phyloP scores from a whole-genome alignment of 2,329 filamentous ascomycete genomes.

The Aotearoamyces nothofagi region DNA sequence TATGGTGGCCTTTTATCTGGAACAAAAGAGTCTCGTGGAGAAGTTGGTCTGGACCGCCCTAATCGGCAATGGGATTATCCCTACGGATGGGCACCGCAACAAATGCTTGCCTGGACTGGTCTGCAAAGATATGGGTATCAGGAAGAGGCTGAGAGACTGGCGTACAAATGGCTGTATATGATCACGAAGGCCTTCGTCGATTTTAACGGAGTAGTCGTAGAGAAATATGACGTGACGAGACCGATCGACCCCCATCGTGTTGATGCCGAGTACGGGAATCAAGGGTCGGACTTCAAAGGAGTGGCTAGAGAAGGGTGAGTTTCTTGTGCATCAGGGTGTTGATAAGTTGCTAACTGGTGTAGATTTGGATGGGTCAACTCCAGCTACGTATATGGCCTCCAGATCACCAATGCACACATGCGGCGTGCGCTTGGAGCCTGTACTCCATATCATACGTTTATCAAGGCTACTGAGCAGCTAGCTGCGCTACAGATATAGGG shows the following conservation, averaged over 20 bases:
- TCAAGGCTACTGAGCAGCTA: constrained; percentile 1
- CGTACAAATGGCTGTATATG: constrained; percentile 97
- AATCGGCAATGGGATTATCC: constrained; percentile 98
- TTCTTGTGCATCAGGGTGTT: too few relatives aligned
- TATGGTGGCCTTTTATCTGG: constrained; percentile 80
- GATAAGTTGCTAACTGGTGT: constrained; percentile 21
- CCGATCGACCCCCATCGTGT: constrained; percentile 84
- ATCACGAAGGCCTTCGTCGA: constrained; percentile 97
- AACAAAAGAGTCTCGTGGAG: constrained; percentile 76
- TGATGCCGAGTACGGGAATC: constrained; percentile 95
- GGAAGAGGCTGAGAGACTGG: constrained; percentile 74
- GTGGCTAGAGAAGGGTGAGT: constrained; percentile 91
- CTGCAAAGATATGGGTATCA: constrained; percentile 83
- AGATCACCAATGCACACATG: constrained; percentile 80
- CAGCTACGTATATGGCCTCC: constrained; percentile 86
- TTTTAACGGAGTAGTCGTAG: constrained; percentile 94
- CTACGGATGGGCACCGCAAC: constrained; percentile 96
- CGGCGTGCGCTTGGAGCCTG: constrained; percentile 75
- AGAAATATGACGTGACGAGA: constrained; percentile 95
- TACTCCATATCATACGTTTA: constrained; percentile 71
- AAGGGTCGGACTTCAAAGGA: constrained; percentile 88
- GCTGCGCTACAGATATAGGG: background rate
- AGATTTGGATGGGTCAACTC: constrained; percentile 99
- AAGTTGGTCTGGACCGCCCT: constrained; percentile 64
- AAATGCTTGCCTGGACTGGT: constrained; percentile 95